Evolutionary conservation across 331 rosid genomes (phyloP).

Genomic region (Phaseolus coccineus): DNA sequence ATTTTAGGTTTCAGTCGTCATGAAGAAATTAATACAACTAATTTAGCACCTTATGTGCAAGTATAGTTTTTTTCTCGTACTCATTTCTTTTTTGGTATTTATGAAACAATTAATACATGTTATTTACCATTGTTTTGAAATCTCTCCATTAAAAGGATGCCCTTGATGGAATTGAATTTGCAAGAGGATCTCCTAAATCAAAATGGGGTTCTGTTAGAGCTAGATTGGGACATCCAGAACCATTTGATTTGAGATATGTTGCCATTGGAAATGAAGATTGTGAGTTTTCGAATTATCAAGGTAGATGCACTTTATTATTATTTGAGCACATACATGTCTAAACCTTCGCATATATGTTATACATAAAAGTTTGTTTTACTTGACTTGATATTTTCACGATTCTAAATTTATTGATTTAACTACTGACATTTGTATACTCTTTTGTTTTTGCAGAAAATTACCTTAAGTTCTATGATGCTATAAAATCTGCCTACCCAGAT

Average conservation of each 20-base stretch:
- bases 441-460: background rate
- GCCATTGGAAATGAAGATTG: constrained; percentile 23
- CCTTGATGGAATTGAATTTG: constrained; percentile 12
- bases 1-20: background rate
- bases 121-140: background rate
- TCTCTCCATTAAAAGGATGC: background rate
- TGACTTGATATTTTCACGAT: background rate
- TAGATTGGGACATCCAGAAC: constrained; percentile 8
- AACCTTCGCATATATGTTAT: too few relatives aligned
- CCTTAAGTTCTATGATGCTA: background rate
- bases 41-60: background rate
- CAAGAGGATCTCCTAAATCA: background rate
- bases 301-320: background rate
- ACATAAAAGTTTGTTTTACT: background rate
- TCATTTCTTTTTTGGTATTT: background rate
- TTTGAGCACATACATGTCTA: background rate
- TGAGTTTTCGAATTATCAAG: background rate
- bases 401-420: background rate
- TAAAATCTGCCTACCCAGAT: background rate
- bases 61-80: background rate
- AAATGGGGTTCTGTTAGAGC: constrained; percentile 14
- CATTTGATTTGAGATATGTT: constrained; percentile 19
- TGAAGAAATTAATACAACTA: background rate
- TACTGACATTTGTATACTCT: background rate
- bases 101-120: background rate